Percentiles rank a stretch among this genome's conserved stretches.
Conservation (phyloP, 2,329 filamentous ascomycete genomes). For the Ophiostoma himal-ulmi region DNA sequence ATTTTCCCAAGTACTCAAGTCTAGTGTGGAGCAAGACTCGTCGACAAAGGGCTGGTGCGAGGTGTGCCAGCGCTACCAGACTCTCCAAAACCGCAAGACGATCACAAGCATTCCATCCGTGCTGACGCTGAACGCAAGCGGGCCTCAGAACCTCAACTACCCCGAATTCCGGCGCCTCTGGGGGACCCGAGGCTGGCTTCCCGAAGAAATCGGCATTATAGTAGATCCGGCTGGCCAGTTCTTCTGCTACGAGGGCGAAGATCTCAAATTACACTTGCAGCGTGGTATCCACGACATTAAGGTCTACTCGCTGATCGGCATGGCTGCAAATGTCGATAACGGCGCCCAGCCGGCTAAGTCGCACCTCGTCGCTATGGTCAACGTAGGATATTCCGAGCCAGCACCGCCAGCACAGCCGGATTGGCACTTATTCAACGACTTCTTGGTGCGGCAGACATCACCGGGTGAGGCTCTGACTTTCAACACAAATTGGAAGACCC, state of each 20-base stretch:
- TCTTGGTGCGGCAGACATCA: slow-evolving; percentile 73
- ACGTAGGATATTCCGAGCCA: slow-evolving; percentile 64
- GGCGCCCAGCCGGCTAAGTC: slow-evolving; percentile 72
- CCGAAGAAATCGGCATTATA: slow-evolving; percentile 88
- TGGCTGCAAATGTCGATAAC: slow-evolving; percentile 84
- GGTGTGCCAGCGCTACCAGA: slow-evolving; percentile 84
- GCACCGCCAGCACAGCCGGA: slow-evolving; percentile 48
- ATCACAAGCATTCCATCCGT: slow-evolving; percentile 77
- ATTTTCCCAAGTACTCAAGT: slow-evolving; percentile 90
- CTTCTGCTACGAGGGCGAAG: slow-evolving; percentile 89
- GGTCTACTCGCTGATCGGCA: slow-evolving; percentile 85
- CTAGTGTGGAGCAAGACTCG: slow-evolving; percentile 82
- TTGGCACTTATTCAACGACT: slow-evolving; percentile 98
- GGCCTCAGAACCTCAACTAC: slow-evolving; percentile 46
- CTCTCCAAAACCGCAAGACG: slow-evolving; percentile 75
- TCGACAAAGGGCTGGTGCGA: slow-evolving; percentile 91
- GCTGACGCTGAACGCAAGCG: slow-evolving; percentile 78
- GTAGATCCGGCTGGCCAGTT: slow-evolving; percentile 78
- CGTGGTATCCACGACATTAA: slow-evolving; percentile 73
- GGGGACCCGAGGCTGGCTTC: slow-evolving; percentile 85
- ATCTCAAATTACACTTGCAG: slow-evolving; percentile 73
- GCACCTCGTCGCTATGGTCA: slow-evolving; percentile 85
- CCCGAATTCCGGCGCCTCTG: slow-evolving; percentile 74
- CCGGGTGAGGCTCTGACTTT: slow-evolving; percentile 79
- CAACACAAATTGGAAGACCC: slow-evolving; percentile 86